phyloP scores from a whole-genome alignment of 2,329 filamentous ascomycete genomes.

The Tolypocladium sp. region DNA sequence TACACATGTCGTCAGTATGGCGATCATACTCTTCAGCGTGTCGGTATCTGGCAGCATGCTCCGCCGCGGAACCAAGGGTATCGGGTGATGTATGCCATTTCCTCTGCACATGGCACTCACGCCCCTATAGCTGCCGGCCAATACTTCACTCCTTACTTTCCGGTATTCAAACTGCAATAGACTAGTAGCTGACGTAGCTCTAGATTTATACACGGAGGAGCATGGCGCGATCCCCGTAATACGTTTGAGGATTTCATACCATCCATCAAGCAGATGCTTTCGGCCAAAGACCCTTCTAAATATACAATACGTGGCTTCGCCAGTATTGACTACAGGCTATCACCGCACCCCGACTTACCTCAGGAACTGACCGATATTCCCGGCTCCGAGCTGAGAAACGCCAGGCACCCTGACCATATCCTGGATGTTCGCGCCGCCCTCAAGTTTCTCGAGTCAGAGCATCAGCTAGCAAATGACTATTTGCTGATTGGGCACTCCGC shows the following conservation, averaged over 20 bases:
- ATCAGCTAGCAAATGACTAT: conserved; percentile 39
- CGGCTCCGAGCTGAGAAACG: conserved; percentile 28
- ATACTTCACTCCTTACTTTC: not conserved
- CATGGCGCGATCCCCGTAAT: conserved; percentile 50
- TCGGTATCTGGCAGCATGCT: conserved; percentile 32
- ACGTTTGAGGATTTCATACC: conserved; percentile 35
- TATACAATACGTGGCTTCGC: conserved; percentile 49
- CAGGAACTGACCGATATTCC: conserved; percentile 18
- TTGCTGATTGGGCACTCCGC: conserved; percentile 54
- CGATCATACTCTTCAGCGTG: conserved; percentile 31
- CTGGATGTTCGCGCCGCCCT: conserved; percentile 46
- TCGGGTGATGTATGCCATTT: conserved; percentile 31
- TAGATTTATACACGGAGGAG: conserved; percentile 52
- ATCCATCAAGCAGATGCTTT: conserved; percentile 31
- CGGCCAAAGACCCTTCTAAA: conserved; percentile 11
- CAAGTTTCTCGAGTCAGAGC: conserved; percentile 33
- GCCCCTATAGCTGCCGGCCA: too few relatives aligned
- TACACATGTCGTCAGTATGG: conserved; percentile 27
- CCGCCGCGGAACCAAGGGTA: conserved; percentile 11
- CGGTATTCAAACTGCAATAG: not conserved
- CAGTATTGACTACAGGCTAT: conserved; percentile 55
- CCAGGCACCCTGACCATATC: conserved; percentile 50
- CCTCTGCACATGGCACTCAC: too few relatives aligned
- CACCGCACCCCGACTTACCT: conserved; percentile 37
- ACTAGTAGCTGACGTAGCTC: conserved; percentile 6